phyloP scores from a whole-genome alignment of 2,329 filamentous ascomycete species.

The Alternaria conjuncta region DNA sequence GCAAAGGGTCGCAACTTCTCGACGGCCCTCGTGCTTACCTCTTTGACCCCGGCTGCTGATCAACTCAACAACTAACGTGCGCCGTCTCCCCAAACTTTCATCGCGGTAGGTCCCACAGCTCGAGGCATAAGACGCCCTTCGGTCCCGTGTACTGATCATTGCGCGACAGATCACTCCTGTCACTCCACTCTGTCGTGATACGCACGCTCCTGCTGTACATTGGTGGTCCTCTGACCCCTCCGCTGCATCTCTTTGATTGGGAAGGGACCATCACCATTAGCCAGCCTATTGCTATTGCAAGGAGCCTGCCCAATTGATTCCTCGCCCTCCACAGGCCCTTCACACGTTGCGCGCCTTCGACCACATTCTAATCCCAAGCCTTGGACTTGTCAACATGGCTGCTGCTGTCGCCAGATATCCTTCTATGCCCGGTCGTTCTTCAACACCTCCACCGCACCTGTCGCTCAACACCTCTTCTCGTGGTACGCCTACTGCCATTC shows the following conservation, averaged over 20 bases:
- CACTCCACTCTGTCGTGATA: conserved; percentile 21
- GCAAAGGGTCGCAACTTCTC: conserved; percentile 18
- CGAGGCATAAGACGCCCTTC: conserved; percentile 1
- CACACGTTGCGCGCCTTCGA: conserved; percentile 40
- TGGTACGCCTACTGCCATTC: conserved; percentile 67
- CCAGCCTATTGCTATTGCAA: conserved; percentile 9
- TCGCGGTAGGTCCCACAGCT: conserved; percentile 14
- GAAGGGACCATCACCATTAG: conserved; percentile 14
- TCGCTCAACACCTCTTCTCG: conserved; percentile 64
- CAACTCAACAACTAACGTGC: conserved; percentile 23
- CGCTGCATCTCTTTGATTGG: conserved; percentile 17
- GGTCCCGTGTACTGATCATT: conserved; percentile 20
- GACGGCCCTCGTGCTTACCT: conserved; percentile 18
- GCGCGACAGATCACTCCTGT: conserved; percentile 17
- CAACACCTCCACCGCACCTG: conserved; percentile 60
- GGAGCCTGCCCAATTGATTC: conserved; percentile 5
- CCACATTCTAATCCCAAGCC: conserved; percentile 16
- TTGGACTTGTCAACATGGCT: conserved; percentile 46
- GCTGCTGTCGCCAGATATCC: conserved; percentile 51
- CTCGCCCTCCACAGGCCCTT: conserved; percentile 10
- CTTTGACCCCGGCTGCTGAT: conserved; percentile 28
- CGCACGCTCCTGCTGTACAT: conserved; percentile 19
- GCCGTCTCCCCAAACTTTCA: conserved; percentile 9
- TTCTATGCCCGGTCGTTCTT: conserved; percentile 44
- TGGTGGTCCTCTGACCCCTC: conserved; percentile 6